Percentiles rank a stretch among this genome's conserved stretches.
phyloP scores from a whole-genome alignment of 352 stramenopile genomes.

The Phytophthora fragariae region DNA sequence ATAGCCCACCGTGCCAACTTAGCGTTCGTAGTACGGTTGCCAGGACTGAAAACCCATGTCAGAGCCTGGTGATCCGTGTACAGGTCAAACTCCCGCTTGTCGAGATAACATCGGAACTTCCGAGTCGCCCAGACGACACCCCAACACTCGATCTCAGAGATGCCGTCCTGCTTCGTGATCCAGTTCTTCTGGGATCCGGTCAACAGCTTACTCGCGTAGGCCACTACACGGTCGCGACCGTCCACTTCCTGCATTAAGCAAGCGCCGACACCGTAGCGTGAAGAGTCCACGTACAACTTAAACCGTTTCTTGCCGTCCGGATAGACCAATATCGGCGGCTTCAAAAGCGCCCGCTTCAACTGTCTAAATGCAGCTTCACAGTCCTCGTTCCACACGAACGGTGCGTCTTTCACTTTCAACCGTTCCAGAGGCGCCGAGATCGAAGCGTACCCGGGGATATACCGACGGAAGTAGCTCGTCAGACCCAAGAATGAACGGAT shows the following conservation, averaged over 20 bases:
- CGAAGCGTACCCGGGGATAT: conserved; percentile 10
- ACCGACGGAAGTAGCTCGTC: conserved; percentile 6
- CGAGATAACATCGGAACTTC: conserved; percentile 15
- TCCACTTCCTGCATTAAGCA: conserved; percentile 12
- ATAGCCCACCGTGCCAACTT: conserved; percentile 9
- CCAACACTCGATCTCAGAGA: conserved; percentile 12
- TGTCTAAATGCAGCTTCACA: conserved; percentile 9
- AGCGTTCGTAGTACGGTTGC: neutral
- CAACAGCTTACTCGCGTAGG: conserved; percentile 10
- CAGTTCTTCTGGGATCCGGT: conserved; percentile 16
- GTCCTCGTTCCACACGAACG: conserved; percentile 1
- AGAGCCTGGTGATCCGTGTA: conserved; percentile 16
- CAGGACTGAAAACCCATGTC: conserved; percentile 5
- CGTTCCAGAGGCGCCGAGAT: conserved; percentile 10
- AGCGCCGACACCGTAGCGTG: neutral
- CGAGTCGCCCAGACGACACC: neutral
- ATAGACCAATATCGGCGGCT: conserved; percentile 13
- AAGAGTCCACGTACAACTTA: conserved; percentile 9
- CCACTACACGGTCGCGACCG: conserved; percentile 1
- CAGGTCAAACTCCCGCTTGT: conserved; percentile 9
- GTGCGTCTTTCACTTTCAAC: conserved; percentile 7
- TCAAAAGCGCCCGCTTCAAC: neutral
- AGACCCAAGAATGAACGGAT: neutral
- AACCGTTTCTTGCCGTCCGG: conserved; percentile 4
- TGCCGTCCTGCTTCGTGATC: neutral